A percentile compares a stretch with the other conserved stretches of the same genome.
Evolutionary conservation across 805 yeast species (phyloP).

Genomic region (Saccharomycopsis fibuligera): DNA sequence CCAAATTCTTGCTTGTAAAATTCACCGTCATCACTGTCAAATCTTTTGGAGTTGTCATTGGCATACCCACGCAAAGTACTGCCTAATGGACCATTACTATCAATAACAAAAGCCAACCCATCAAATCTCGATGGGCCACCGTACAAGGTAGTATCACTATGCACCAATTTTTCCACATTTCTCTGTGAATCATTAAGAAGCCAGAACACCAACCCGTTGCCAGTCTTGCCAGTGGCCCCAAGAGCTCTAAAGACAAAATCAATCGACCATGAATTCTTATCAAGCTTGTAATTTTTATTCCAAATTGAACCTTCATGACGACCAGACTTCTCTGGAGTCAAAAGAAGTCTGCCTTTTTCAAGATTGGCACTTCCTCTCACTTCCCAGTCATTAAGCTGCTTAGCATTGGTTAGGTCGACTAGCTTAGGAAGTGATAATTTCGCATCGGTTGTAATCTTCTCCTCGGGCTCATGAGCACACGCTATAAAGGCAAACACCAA

Average conservation of each 20-base stretch:
- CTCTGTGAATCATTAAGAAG: slow-evolving; percentile 32
- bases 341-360: slow-evolving; percentile 46
- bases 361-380: slow-evolving; percentile 34
- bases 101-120: slow-evolving; percentile 59
- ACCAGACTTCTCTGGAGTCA: slow-evolving; percentile 37
- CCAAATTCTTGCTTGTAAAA: slow-evolving; percentile 39
- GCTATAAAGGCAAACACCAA: neutral
- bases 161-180: slow-evolving; percentile 22
- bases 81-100: slow-evolving; percentile 41
- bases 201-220: slow-evolving; percentile 58
- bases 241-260: slow-evolving; percentile 60
- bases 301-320: slow-evolving; percentile 39
- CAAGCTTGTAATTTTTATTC: slow-evolving; percentile 30
- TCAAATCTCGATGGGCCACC: slow-evolving; percentile 55
- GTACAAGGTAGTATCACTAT: slow-evolving; percentile 32
- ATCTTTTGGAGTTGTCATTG: slow-evolving; percentile 48
- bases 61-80: slow-evolving; percentile 51
- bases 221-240: slow-evolving; percentile 42
- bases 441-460: slow-evolving; percentile 2
- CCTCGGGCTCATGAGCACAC: neutral
- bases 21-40: slow-evolving; percentile 27
- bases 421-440: slow-evolving; percentile 20
- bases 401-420: slow-evolving; percentile 12
- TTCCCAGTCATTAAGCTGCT: slow-evolving; percentile 33
- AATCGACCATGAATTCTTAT: slow-evolving; percentile 42